These are phyloP conservation scores for Coniferiporia weirii DNA, from an alignment of 1,284 basidiomycete species.

Conservation along the genomic window DNA sequence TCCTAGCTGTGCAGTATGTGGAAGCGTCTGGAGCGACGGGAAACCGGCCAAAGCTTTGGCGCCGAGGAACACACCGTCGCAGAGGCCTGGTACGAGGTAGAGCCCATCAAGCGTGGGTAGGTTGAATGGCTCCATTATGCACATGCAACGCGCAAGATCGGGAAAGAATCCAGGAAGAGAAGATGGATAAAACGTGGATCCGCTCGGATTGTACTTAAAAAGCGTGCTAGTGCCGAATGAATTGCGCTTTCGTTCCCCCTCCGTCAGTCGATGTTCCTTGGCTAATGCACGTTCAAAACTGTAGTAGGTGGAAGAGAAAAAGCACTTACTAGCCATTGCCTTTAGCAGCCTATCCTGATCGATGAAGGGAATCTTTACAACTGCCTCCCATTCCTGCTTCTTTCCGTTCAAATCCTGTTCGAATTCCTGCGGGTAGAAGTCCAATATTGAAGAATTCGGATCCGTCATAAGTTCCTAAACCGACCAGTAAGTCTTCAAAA, in stretches of 20 bases:
- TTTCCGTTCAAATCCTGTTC: conserved; percentile 96
- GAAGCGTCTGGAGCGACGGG: conserved; percentile 89
- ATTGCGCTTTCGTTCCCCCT: conserved; percentile 79
- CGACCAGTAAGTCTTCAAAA: not conserved
- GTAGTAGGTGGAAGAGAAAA: not conserved
- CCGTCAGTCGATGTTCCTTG: conserved; percentile 71
- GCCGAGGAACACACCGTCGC: conserved; percentile 87
- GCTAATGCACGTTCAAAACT: conserved; percentile 34
- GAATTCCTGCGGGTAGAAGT: conserved; percentile 93
- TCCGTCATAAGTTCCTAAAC: conserved; percentile 85
- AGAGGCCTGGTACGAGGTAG: conserved; percentile 81
- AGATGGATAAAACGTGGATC: conserved; percentile 74
- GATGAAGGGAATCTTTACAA: conserved; percentile 99
- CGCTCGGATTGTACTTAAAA: conserved; percentile 69
- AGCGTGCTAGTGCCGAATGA: conserved; percentile 73
- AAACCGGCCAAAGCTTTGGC: conserved; percentile 89
- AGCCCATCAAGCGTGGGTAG: conserved; percentile 87
- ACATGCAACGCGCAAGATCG: conserved; percentile 77
- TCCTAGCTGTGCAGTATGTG: conserved; percentile 71
- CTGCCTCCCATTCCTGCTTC: conserved; percentile 98
- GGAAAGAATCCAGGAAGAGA: conserved; percentile 96
- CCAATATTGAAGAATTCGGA: conserved; percentile 81
- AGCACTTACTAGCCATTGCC: conserved; percentile 70
- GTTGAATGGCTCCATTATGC: conserved; percentile 75
- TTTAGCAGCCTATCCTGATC: conserved; percentile 75